Percentiles rank a stretch among this genome's conserved stretches.
phyloP scores from a whole-genome alignment of 768 basidiomycete species.

The Strobilomyces echinocephalus region DNA sequence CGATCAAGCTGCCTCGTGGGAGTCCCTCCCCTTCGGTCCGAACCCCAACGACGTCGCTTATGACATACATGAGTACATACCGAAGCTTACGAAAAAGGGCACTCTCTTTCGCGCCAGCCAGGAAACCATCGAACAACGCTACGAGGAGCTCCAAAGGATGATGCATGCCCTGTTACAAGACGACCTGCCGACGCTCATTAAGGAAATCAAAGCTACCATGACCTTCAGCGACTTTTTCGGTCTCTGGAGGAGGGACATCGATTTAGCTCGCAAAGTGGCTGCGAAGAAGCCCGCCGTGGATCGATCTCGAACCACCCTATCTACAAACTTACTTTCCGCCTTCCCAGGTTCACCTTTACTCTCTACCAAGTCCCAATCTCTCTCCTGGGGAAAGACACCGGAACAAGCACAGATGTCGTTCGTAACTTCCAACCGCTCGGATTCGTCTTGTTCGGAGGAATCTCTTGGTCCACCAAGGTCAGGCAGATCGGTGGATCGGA shows the following conservation, averaged over 20 bases:
- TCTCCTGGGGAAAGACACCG: slow-evolving; percentile 13
- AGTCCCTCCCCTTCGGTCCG: slow-evolving; percentile 81
- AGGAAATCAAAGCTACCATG: slow-evolving; percentile 56
- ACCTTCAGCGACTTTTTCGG: slow-evolving; percentile 74
- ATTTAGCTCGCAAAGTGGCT: slow-evolving; percentile 43
- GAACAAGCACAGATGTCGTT: neutral
- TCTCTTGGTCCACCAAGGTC: slow-evolving; percentile 1
- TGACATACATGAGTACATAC: slow-evolving; percentile 62
- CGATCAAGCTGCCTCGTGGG: slow-evolving; percentile 77
- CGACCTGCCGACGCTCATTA: slow-evolving; percentile 59
- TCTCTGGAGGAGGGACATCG: slow-evolving; percentile 69
- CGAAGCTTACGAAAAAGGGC: slow-evolving; percentile 65
- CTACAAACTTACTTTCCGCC: slow-evolving; percentile 52
- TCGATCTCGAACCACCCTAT: slow-evolving; percentile 40
- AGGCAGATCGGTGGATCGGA: slow-evolving; percentile 4
- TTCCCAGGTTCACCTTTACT: slow-evolving; percentile 40
- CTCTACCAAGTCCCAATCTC: slow-evolving; percentile 5
- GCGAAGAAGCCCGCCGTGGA: slow-evolving; percentile 17
- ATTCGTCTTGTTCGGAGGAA: slow-evolving; percentile 27
- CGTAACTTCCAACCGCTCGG: slow-evolving; percentile 10
- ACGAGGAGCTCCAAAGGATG: slow-evolving; percentile 54
- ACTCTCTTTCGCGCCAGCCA: slow-evolving; percentile 69
- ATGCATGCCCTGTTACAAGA: slow-evolving; percentile 55
- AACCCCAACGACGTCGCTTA: slow-evolving; percentile 68
- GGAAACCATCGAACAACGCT: slow-evolving; percentile 59